Evolutionary conservation across 805 yeast genomes (phyloP).

Genomic region (Yarrowia deformans): DNA sequence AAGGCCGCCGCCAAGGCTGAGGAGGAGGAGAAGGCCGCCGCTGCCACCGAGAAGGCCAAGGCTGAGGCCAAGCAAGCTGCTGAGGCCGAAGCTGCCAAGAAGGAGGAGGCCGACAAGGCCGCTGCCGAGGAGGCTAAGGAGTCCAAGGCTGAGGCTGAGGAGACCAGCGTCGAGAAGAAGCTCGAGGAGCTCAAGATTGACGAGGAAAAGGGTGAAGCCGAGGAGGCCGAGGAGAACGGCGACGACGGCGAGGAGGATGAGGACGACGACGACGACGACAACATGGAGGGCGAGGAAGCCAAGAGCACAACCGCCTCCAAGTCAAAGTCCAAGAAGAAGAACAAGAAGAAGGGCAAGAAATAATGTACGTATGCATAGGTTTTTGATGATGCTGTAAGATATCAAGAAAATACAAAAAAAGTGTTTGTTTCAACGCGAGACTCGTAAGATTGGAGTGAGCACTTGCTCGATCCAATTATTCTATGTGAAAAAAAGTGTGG

Average conservation of each 20-base stretch:
- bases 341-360: slow-evolving; percentile 39
- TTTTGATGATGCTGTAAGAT: slow-evolving; percentile 35
- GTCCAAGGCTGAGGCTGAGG: slow-evolving; percentile 27
- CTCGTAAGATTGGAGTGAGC: neutral
- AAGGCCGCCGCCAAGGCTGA: slow-evolving; percentile 31
- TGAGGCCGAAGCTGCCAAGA: slow-evolving; percentile 19
- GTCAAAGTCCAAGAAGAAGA: slow-evolving; percentile 38
- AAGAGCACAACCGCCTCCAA: slow-evolving; percentile 26
- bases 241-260: slow-evolving; percentile 11
- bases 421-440: slow-evolving; percentile 2
- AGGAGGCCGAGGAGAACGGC: slow-evolving; percentile 17
- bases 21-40: slow-evolving; percentile 23
- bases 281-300: slow-evolving; percentile 14
- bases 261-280: slow-evolving; percentile 2
- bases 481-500: neutral
- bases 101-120: slow-evolving; percentile 28
- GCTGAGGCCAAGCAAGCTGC: slow-evolving; percentile 35
- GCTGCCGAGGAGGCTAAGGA: slow-evolving; percentile 22
- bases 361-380: slow-evolving; percentile 35
- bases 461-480: neutral
- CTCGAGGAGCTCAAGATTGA: slow-evolving; percentile 34
- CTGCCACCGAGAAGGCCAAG: slow-evolving; percentile 15
- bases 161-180: slow-evolving; percentile 20
- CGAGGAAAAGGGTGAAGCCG: slow-evolving; percentile 18
- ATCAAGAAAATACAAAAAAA: slow-evolving; percentile 4